Base-by-base conservation (phyloP, 2,329 filamentous ascomycete genomes). In the Paecilomyces niveus region DNA sequence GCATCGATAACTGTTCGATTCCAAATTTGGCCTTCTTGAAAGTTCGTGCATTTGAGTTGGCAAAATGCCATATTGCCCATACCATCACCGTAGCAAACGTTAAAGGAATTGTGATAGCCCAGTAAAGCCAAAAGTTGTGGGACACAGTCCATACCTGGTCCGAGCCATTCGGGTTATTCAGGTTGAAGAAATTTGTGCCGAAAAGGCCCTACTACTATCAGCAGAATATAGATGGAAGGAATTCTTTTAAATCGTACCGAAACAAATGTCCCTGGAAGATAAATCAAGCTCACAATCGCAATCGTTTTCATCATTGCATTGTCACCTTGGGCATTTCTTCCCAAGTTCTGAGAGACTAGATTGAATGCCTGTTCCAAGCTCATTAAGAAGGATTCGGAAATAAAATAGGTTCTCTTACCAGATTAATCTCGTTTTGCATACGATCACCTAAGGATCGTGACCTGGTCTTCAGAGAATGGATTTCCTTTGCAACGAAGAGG, bases 101-200 rank as follows among this genome's bases (percentile, higher is more conserved):
- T 54, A 72, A 31, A 1, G 70, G 70, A 5, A 68, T 56, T 2
- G 69, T 64, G 13, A 72, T 63, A 1, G 57, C 67, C 70, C 68
- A 72, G 53, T 71, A 73, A 0, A 72, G 53, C 69, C 70, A 73
- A 56, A 73, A 69, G 11, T 64, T 58, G 3, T 59, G 32, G 0
- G 70, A 66, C 18, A 67, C 63, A 13, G 63, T 57, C 65, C 65
- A 73, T 1, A 49, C 58, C n/a, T 65, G 59, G 5, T 58, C 15
- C 1, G 52, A 31, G 15, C 15, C 24, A 15, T 52, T 53, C 0
- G 61, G 56, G 3, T 62, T 60, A 3, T 63, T 57, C 21, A 69
- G 65, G 33, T 68, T 63, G 61, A 73, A 74, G 55, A 74, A 74
- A 21, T 68, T 70, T 52, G 68, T 72, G 13, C 72, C 70, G 61